Evolutionary conservation across 139 green algal species (phyloP).

Genomic region (Chlorella sorokiniana): DNA sequence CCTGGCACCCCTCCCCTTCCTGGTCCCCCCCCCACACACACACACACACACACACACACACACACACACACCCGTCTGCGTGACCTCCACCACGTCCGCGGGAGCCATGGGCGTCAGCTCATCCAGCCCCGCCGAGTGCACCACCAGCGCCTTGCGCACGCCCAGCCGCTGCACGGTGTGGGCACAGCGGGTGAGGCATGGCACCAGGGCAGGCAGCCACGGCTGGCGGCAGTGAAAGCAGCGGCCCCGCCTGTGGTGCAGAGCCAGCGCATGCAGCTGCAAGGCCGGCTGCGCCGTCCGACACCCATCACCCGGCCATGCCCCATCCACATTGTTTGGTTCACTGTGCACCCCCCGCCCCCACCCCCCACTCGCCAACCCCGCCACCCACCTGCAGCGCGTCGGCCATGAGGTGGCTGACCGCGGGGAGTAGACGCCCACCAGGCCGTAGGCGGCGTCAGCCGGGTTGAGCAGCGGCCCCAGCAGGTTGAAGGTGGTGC

Average conservation of each 20-base stretch:
- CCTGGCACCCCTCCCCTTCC: not conserved
- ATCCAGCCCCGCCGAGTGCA: constrained; percentile 95
- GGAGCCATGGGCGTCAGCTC: constrained; percentile 96
- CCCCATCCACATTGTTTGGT: too few species aligned
- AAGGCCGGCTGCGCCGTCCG: too few species aligned
- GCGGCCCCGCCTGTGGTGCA: not conserved
- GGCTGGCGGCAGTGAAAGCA: not conserved
- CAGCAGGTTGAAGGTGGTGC: constrained; percentile 95
- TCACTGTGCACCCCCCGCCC: not conserved
- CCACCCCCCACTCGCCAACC: not conserved
- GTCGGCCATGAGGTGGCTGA: constrained; percentile 87
- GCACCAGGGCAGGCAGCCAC: not conserved
- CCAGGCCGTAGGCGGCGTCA: constrained; percentile 79
- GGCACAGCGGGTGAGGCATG: not conserved
- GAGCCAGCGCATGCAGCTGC: too few species aligned
- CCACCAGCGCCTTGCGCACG: constrained; percentile 90
- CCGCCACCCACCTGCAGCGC: constrained; percentile 60
- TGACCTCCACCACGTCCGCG: constrained; percentile 91
- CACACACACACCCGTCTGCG: constrained; percentile 20
- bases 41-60: not conserved
- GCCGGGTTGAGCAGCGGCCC: constrained; percentile 98
- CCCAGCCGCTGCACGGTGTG: constrained; percentile 65
- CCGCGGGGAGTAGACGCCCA: constrained; percentile 88
- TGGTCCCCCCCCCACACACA: too few species aligned
- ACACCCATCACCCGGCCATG: too few species aligned